phyloP scores from a whole-genome alignment of 2,329 filamentous ascomycete genomes.

The Hymenoscyphus scutula region DNA sequence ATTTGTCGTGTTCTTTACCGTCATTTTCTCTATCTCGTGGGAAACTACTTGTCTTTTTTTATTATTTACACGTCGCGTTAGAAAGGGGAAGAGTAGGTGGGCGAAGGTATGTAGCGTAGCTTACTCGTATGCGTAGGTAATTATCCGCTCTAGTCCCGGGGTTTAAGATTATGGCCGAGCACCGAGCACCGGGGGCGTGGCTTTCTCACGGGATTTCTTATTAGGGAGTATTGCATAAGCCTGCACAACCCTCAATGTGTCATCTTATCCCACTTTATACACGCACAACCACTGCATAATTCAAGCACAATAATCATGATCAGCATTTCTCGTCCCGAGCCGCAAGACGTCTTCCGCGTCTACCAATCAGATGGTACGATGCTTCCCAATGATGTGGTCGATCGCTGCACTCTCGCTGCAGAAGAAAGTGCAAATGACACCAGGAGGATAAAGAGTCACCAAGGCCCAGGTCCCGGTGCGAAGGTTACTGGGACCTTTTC shows the following conservation, averaged over 20 bases:
- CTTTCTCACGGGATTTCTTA: no score
- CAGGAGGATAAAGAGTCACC: conserved; percentile 1
- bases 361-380: not conserved
- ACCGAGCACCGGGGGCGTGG: no score
- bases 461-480: not conserved
- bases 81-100: no score
- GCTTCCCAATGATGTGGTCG: no score
- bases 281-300: not conserved
- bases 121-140: no score
- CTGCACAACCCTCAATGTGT: not conserved
- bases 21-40: no score
- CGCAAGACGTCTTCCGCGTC: not conserved
- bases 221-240: not conserved
- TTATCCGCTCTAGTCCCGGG: no score
- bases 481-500: not conserved
- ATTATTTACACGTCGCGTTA: no score
- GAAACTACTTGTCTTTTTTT: no score
- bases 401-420: not conserved
- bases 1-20: no score
- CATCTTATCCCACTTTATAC: not conserved
- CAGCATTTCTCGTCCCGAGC: not conserved
- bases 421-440: not conserved
- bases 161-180: no score
- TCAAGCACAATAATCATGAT: not conserved
- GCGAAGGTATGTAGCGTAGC: no score